Conservation (phyloP, 2,329 filamentous ascomycete species). For the Verticillium alfalfae region DNA sequence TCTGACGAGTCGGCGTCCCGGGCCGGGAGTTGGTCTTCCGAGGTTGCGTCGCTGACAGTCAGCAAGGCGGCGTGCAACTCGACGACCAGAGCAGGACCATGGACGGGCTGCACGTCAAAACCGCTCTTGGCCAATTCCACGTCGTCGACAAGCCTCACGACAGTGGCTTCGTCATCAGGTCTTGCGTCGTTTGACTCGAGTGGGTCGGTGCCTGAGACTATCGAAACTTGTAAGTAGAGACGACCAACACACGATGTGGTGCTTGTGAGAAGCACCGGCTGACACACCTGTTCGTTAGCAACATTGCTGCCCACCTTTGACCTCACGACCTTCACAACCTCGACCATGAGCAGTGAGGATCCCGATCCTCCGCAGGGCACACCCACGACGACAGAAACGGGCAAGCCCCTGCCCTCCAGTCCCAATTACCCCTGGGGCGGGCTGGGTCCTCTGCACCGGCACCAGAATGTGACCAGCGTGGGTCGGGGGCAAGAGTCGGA, state of each 20-base stretch:
- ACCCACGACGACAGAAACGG: slow-evolving; percentile 4
- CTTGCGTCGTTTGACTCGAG: not conserved
- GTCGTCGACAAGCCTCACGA: slow-evolving; percentile 3
- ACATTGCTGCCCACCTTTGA: not conserved
- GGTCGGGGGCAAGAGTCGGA: not conserved
- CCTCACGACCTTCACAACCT: slow-evolving; percentile 7
- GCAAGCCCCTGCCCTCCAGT: slow-evolving; percentile 17
- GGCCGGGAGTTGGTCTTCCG: not conserved
- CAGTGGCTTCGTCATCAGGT: not conserved
- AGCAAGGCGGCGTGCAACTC: not conserved
- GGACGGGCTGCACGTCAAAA: not conserved
- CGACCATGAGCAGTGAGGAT: slow-evolving; percentile 2
- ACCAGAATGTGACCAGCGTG: slow-evolving; percentile 18
- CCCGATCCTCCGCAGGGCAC: slow-evolving; percentile 1
- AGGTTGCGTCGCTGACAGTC: not conserved
- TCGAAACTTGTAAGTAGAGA: not conserved
- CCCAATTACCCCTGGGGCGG: slow-evolving; percentile 30
- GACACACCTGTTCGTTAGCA: not conserved
- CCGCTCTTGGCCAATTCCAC: slow-evolving; percentile 4
- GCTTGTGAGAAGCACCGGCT: not conserved
- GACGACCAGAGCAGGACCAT: not conserved
- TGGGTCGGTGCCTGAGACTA: not conserved
- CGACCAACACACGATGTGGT: too few species aligned
- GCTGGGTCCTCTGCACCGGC: slow-evolving; percentile 26
- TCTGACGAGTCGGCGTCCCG: not conserved